phyloP scores from a whole-genome alignment of 768 basidiomycete genomes.

The Strobilomyces echinocephalus region DNA sequence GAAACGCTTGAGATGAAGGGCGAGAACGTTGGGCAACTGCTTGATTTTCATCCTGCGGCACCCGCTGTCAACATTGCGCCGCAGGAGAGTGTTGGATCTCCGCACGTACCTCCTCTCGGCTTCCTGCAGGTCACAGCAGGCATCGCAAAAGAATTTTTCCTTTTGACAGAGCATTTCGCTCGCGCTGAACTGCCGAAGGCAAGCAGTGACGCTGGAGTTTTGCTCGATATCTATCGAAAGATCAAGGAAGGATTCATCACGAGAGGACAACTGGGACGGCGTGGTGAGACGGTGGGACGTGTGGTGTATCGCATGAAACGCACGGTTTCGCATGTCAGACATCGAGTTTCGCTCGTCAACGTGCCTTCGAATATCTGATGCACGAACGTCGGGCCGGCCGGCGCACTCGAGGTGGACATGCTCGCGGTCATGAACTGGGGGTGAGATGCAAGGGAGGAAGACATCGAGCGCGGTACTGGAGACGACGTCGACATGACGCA shows the following conservation, averaged over 20 bases:
- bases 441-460: conserved; percentile 45
- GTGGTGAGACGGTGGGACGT: conserved; percentile 10
- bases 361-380: conserved; percentile 92
- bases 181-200: conserved; percentile 93
- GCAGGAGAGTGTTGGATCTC: background rate
- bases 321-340: conserved; percentile 96
- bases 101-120: conserved; percentile 83
- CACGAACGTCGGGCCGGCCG: conserved; percentile 66
- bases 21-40: conserved; percentile 89
- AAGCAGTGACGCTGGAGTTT: conserved; percentile 94
- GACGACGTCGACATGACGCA: conserved; percentile 3
- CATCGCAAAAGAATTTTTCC: conserved; percentile 98
- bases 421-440: conserved; percentile 39
- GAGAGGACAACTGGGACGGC: conserved; percentile 65
- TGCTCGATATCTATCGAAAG: conserved; percentile 99
- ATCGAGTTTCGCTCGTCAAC: conserved; percentile 95
- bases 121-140: conserved; percentile 94
- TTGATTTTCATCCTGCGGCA: conserved; percentile 93
- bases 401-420: conserved; percentile 43
- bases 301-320: conserved; percentile 24
- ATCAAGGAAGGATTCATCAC: conserved; percentile 96
- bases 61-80: conserved; percentile 6
- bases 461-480: conserved; percentile 59
- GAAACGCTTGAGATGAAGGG: conserved; percentile 96
- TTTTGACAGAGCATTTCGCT: conserved; percentile 97